Conservation (phyloP, 2,329 filamentous ascomycete genomes). For the Monosporascus sp. region DNA sequence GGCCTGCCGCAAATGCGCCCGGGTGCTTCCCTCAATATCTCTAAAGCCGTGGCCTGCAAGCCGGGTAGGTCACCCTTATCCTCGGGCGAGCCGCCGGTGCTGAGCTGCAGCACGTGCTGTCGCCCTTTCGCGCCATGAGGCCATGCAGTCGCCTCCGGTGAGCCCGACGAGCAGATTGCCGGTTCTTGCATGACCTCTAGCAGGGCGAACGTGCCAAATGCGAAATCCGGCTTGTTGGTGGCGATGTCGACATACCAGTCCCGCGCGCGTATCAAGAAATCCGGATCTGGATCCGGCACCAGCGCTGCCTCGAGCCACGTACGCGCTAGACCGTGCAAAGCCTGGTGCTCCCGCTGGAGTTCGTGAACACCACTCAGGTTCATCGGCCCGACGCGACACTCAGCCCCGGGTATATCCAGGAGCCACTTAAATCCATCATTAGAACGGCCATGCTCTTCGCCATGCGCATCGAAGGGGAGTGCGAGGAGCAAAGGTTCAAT, state of each 20-base stretch:
- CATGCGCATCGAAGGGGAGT: background rate
- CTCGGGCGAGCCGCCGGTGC: background rate
- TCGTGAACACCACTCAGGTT: constrained; percentile 1
- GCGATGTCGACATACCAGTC: constrained; percentile 1
- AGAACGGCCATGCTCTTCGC: background rate
- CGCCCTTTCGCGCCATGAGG: background rate
- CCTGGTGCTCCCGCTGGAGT: background rate
- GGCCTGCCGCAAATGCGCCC: background rate
- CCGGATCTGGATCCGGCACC: background rate
- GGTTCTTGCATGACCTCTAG: constrained; percentile 1
- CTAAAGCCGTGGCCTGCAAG: background rate
- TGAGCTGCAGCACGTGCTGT: background rate
- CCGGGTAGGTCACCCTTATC: background rate
- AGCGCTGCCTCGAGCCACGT: constrained; percentile 1
- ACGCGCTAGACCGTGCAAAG: background rate
- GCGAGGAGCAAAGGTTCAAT: background rate
- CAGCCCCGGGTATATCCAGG: background rate
- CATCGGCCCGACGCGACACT: background rate
- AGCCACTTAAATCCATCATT: constrained; percentile 1
- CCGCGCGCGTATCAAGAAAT: background rate
- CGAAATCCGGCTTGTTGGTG: background rate
- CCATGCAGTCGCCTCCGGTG: background rate
- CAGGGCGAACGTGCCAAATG: background rate
- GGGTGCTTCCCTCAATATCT: background rate
- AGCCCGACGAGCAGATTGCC: background rate